A percentile compares a stretch with the other conserved stretches of the same genome.
Evolutionary conservation across 2,329 filamentous ascomycete genomes (phyloP).

Genomic region (Cryoendolithus antarcticus): DNA sequence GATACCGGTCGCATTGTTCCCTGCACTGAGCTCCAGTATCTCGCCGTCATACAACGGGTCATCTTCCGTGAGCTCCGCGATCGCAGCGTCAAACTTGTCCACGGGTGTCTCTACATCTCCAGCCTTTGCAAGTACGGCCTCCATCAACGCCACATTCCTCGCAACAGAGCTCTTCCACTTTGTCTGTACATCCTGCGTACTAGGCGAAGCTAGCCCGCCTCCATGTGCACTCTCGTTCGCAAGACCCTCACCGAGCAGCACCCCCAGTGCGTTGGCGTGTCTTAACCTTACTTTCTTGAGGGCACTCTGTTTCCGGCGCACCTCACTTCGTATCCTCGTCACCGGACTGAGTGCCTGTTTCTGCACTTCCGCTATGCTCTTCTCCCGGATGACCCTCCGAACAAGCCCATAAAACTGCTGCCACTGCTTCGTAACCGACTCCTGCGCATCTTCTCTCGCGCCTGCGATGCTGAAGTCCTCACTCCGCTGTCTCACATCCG

Average conservation of each 20-base stretch:
- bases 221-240: conserved; percentile 37
- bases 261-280: conserved; percentile 74
- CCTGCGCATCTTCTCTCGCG: conserved; percentile 19
- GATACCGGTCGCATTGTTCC: conserved; percentile 6
- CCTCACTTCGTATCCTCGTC: conserved; percentile 61
- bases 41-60: conserved; percentile 34
- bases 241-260: conserved; percentile 77
- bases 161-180: conserved; percentile 66
- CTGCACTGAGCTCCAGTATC: conserved; percentile 23
- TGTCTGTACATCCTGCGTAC: conserved; percentile 19
- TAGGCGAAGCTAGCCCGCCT: conserved; percentile 18
- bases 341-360: conserved; percentile 66
- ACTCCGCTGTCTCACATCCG: conserved; percentile 40
- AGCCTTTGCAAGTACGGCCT: conserved; percentile 66
- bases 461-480: conserved; percentile 15
- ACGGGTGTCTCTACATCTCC: conserved; percentile 45
- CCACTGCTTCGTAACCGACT: conserved; percentile 18
- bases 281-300: conserved; percentile 64
- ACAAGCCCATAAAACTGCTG: conserved; percentile 66
- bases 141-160: conserved; percentile 72
- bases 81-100: conserved; percentile 42
- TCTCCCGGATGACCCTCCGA: conserved; percentile 59
- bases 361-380: conserved; percentile 59
- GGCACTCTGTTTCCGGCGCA: conserved; percentile 57
- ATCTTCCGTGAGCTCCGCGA: conserved; percentile 44